A percentile compares a stretch with the other conserved stretches of the same genome.
phyloP scores from a whole-genome alignment of 768 basidiomycete species.

The Pleurotus tuoliensis region DNA sequence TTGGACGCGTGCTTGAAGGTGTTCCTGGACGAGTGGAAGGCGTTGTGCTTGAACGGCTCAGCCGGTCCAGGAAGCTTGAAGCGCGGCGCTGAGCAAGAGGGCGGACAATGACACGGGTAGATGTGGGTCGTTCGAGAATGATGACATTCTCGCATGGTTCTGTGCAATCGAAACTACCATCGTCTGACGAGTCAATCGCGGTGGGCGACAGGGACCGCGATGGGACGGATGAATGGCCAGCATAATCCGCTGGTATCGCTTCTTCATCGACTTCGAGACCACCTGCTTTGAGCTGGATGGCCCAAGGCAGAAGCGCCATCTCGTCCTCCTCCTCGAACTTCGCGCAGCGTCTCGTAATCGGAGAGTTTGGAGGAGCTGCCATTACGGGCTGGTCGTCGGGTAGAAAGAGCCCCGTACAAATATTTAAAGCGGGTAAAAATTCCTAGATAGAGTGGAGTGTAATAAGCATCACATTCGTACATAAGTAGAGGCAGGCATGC shows the following conservation, averaged over 20 bases:
- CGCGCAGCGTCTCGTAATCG: not conserved
- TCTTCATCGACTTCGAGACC: not conserved
- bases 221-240: not conserved
- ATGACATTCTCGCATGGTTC: not conserved
- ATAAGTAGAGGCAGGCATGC: not conserved
- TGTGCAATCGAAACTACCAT: not conserved
- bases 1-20: constrained; percentile 4
- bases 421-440: not conserved
- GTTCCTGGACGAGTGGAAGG: constrained; percentile 4
- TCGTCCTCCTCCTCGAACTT: constrained; percentile 1
- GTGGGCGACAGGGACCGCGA: not conserved
- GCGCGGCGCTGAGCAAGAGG: constrained; percentile 2
- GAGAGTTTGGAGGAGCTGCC: not conserved
- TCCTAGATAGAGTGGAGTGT: not conserved
- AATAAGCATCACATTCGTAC: not conserved
- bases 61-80: not conserved
- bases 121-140: not conserved
- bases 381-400: not conserved
- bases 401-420: not conserved
- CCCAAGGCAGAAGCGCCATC: not conserved
- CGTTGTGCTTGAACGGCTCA: constrained; percentile 4
- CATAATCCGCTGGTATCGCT: not conserved
- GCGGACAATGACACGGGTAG: constrained; percentile 7
- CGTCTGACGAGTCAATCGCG: not conserved
- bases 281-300: not conserved